Base-by-base conservation (phyloP, 2,329 filamentous ascomycete genomes). In the Paracamarosporium sp. region DNA sequence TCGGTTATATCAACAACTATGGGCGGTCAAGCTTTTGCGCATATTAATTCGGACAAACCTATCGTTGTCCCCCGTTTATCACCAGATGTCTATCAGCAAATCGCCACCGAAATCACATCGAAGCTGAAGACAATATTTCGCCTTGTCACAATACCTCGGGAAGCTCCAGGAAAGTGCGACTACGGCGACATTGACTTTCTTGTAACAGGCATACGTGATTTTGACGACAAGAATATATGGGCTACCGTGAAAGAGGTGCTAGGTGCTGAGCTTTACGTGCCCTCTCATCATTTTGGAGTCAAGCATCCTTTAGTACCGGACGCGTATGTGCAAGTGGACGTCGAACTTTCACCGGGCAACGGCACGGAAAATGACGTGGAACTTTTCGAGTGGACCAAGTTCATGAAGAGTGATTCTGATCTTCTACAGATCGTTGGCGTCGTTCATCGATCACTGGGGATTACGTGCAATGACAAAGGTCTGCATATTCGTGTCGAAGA, bases 171-270 rank as follows among this genome's bases (percentile, higher is more conserved):
- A 1, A 95, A 95, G 74, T 40, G 63, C 0, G 85, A 87, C 64
- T 84, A 86, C 67, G 92, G 91, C 20, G 92, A 95, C 63, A 78
- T 96, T 35, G 91, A 95, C 74, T 81, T 93, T 57, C 74, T 92
- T 1, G 82, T 91, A 1, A 60, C 64, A 33, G 69, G 69, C 15
- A 61, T 60, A 9, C 52, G 50, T 25, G 13, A 50, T 17, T 28
- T 51, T 30, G 27, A 60, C 65, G 20, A 64, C 71, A 53, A 54
- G 22, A 38, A 63, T 2, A 51, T 71, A 4, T 71, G 67, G 64
- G 22, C 67, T 20, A 62, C 66, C 1, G 67, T 87, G 8, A 73
- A 72, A 1, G 56, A 59, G 4, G 66, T 77, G 0, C 73, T 91
- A 0, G 76, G 76, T 3, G 86, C 88, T 0, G 70, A 62, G 33